Percentiles rank a stretch among this genome's conserved stretches.
These are phyloP conservation scores for Cladosporium sphaerospermum DNA, from an alignment of 2,329 filamentous ascomycete species.

Conservation along the genomic window DNA sequence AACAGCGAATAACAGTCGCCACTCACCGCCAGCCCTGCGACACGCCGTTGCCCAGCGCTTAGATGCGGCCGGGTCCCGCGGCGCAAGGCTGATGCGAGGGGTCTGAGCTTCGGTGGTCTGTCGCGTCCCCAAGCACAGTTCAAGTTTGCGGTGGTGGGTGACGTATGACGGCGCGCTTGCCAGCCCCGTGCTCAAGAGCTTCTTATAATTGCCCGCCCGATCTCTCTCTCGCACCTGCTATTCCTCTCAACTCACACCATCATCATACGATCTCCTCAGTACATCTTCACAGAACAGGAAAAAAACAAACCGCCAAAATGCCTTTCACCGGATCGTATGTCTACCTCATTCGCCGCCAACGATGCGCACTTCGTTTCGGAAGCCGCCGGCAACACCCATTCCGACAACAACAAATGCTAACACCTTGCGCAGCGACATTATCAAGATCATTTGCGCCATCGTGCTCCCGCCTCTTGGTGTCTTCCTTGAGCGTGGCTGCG, in stretches of 20 bases:
- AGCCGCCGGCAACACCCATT: neutral
- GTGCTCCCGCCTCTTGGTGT: constrained; percentile 85
- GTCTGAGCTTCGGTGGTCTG: too few species aligned
- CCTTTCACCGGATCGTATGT: constrained; percentile 54
- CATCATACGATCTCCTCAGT: neutral
- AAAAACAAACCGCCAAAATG: constrained; percentile 40
- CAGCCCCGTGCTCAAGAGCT: neutral
- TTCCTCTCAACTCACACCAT: neutral
- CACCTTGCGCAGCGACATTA: constrained; percentile 54
- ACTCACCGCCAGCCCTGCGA: constrained; percentile 1
- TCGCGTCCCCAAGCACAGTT: neutral
- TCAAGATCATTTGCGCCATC: constrained; percentile 82
- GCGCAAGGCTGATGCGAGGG: neutral
- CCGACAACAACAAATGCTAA: constrained; percentile 13
- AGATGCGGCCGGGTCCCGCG: neutral
- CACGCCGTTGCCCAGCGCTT: neutral
- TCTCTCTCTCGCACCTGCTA: neutral
- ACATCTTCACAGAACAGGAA: neutral
- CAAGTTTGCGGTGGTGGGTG: neutral
- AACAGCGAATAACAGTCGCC: neutral
- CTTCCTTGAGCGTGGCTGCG: constrained; percentile 89
- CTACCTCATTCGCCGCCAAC: constrained; percentile 10
- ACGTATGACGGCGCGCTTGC: neutral
- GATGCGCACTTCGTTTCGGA: neutral
- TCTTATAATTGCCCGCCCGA: neutral